phyloP scores from a whole-genome alignment of 441 rosid species.

The Arabidopsis lyrata region DNA sequence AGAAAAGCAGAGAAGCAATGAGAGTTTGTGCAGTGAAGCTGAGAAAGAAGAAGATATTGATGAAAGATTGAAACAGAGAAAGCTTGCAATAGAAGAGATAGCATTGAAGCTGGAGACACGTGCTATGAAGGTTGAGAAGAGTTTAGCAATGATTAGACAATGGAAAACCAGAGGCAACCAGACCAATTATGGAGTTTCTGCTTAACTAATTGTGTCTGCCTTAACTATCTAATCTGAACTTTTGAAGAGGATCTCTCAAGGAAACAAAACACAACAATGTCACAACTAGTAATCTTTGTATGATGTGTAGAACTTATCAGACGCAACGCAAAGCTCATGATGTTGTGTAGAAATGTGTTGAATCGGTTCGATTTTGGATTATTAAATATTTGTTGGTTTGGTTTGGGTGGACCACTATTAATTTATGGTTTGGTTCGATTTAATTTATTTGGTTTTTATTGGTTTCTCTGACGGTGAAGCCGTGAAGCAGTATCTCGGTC shows the following conservation, averaged over 20 bases:
- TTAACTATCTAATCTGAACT: background rate
- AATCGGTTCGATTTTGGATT: no score
- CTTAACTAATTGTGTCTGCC: background rate
- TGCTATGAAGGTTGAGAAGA: background rate
- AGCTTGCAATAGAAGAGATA: conserved; percentile 1
- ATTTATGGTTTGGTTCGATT: conserved; percentile 2
- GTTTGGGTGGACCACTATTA: background rate
- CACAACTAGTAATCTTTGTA: background rate
- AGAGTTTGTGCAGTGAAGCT: background rate
- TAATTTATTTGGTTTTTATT: background rate
- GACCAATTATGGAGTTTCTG: background rate
- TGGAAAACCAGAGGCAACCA: background rate
- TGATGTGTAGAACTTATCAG: background rate
- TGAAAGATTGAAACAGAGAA: conserved; percentile 16
- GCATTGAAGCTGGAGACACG: conserved; percentile 10
- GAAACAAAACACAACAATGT: background rate
- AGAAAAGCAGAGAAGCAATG: conserved; percentile 14
- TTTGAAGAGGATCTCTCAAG: background rate
- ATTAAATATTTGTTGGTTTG: background rate
- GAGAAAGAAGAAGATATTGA: background rate
- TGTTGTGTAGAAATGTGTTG: background rate
- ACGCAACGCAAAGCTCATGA: background rate
- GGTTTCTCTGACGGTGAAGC: conserved; percentile 3
- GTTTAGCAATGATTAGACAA: background rate
- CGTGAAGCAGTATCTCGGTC: background rate